Percentiles rank a stretch among this genome's conserved stretches.
Evolutionary conservation across 441 rosid species (phyloP).

Genomic region (Gossypium davidsonii): DNA sequence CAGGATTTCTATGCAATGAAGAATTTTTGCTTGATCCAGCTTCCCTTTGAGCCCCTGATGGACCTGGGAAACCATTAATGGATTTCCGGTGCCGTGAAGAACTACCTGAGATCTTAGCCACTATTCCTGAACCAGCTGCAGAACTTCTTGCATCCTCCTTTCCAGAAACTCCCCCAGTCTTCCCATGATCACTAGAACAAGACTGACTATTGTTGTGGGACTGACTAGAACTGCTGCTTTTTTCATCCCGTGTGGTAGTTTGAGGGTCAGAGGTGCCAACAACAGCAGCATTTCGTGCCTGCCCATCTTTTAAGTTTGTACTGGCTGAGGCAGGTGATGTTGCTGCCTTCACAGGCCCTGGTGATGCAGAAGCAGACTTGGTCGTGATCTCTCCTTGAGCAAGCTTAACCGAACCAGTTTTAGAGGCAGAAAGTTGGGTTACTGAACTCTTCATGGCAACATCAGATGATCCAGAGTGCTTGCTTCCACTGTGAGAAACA

Average conservation of each 20-base stretch:
- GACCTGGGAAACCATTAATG: conserved; percentile 44
- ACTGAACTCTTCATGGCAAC: conserved; percentile 53
- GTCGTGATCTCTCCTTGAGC: conserved; percentile 42
- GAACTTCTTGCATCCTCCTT: conserved; percentile 66
- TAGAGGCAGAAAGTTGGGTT: conserved; percentile 51
- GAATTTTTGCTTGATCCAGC: conserved; percentile 39
- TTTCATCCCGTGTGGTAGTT: conserved; percentile 43
- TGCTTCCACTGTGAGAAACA: conserved; percentile 51
- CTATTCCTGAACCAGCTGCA: conserved; percentile 40
- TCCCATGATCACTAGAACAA: conserved; percentile 60
- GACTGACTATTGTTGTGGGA: conserved; percentile 75
- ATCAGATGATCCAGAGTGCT: conserved; percentile 57
- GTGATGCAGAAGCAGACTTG: conserved; percentile 49
- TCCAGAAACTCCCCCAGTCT: conserved; percentile 38
- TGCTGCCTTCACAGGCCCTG: conserved; percentile 47
- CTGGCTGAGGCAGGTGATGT: conserved; percentile 37
- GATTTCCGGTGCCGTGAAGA: conserved; percentile 51
- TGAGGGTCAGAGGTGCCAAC: conserved; percentile 38
- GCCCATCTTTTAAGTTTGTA: conserved; percentile 43
- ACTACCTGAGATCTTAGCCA: conserved; percentile 35
- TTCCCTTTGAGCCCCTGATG: conserved; percentile 39
- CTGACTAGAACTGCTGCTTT: conserved; percentile 74
- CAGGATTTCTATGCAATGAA: conserved; percentile 35
- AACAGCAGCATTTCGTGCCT: conserved; percentile 31
- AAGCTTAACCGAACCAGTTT: conserved; percentile 48